These are phyloP conservation scores for Volvox reticuliferus DNA, from an alignment of 139 green algal genomes.

Conservation along the genomic window DNA sequence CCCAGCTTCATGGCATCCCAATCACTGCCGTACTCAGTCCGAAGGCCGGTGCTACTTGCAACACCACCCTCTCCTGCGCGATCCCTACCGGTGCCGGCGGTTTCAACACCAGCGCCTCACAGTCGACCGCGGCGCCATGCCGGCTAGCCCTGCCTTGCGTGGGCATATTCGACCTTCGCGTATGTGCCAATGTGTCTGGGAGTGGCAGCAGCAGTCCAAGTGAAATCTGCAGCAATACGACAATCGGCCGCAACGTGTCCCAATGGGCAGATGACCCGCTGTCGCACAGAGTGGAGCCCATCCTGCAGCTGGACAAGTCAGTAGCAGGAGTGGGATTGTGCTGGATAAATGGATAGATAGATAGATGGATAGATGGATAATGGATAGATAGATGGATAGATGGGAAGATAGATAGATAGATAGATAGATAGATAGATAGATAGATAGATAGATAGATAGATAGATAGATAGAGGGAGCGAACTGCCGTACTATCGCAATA, in stretches of 20 bases:
- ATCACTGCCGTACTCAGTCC: slow-evolving; percentile 36
- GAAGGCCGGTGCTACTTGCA: not conserved
- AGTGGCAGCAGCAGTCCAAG: not conserved
- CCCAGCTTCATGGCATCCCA: not conserved
- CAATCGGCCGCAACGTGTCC: slow-evolving; percentile 47
- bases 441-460: too few relatives aligned
- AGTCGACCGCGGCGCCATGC: slow-evolving; percentile 3
- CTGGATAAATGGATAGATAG: too few relatives aligned
- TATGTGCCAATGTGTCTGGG: slow-evolving; percentile 2
- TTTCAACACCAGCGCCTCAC: not conserved
- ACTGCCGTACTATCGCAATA: too few relatives aligned
- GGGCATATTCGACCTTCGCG: slow-evolving; percentile 52
- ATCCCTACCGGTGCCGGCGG: not conserved
- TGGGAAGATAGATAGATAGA: too few relatives aligned
- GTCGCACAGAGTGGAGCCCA: not conserved
- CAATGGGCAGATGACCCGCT: slow-evolving; percentile 42
- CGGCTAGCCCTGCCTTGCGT: slow-evolving; percentile 60
- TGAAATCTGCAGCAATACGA: not conserved
- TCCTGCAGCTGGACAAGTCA: slow-evolving; percentile 42
- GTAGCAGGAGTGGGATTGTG: not conserved
- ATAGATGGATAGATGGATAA: too few relatives aligned
- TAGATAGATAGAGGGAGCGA: too few relatives aligned
- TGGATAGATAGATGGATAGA: not conserved
- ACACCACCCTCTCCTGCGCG: not conserved
- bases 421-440: too few relatives aligned